Evolutionary conservation across 2,329 filamentous ascomycete species (phyloP), one percentile per base, ranked within the genome.

Genomic region (Helicocarpus griseus): DNA sequence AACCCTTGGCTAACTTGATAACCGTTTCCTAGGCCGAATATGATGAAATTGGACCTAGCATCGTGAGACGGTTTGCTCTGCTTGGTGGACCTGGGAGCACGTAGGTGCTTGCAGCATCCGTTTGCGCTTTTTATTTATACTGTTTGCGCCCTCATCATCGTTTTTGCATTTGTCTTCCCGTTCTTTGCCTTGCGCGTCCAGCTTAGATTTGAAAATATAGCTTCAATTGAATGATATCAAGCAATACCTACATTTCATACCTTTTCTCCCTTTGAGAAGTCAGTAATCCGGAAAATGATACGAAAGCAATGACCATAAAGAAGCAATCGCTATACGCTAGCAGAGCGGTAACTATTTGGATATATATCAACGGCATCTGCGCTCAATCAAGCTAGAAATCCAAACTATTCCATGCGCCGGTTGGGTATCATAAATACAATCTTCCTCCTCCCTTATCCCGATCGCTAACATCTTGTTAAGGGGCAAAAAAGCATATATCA

Each of bases 21-120:
- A 57, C 28, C 11, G 19, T 8, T 5, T 19, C 40, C 19, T 39
- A 58, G 57, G 72, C 67, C 47, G 71, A 91, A 77, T 96, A 96
- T 68, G 87, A 96, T 71, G 91, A 96, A 76, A 90, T 95, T 67
- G 91, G 93, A 17, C 91, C 91, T 14, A 90, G 89, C 68, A 96
- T 96, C 70, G 91, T 96, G 54, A 82, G 91, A 71, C 84, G 91
- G 73, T 97, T 97, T 70, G 91, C 90, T 57, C 78, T 97, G 58
- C 77, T 97, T 57, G 93, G 93, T 67, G 93, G 91, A 21, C 93
- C 93, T 9, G 91, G 90, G 55, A 74, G 72, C 61, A 68, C 70
- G 44, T 75, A 71, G 56, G 53, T 38, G 33, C 14, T 47, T 19
- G 13, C 50, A 26, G 8, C 44, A 31, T 52, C 22, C 26, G 28